Evolutionary conservation across 176 grass and related monocot genomes (phyloP), one percentile per base, ranked within the genome.

Genomic region (Pontederia paniculata): DNA sequence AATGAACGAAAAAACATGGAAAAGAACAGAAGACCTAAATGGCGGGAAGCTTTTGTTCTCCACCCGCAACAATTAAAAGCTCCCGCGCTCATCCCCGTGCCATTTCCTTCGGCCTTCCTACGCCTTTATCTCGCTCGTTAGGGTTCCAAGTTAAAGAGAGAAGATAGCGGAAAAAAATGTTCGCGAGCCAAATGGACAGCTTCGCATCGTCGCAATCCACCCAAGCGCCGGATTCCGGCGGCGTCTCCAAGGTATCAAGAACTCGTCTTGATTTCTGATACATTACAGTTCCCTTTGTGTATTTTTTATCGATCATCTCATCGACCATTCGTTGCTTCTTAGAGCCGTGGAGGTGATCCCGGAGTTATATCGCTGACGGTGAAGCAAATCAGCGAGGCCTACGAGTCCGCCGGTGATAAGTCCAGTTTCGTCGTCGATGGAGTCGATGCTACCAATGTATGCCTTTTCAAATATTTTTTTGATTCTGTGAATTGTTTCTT

Each of bases 311-410:
- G 13, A 18, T 58, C 18, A 10, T 8, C 20, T n/a, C n/a, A 54
- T 59, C 23, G 48, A 54, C 14, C 1, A 22, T 18, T 50, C 21
- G 19, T 12, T 8, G 23, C 23, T 43, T 25, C 14, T 21, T 58
- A 91, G 93, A 75, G 60, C 67, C 83, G 86, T 42, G 28, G 28
- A 37, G 66, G 77, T 41, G 78, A 52, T 10, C 60, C 58, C 42
- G 67, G 83, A 17, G 83, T 75, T 5, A 71, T 79, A 74, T 83
- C 93, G 4, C 63, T 88, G 65, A 91, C 93, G 9, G 66, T 91
- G 21, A 98, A 87, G 75, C 93, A 88, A 78, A 79, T 98, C 46
- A 70, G 63, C 52, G 77, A 81, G 58, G 93, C 93, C 11, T 80
- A 63, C 19, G 74, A 88, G 44, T 77, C 80, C 1, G 74, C 69